Conservation (phyloP, 768 basidiomycete species). For the Agrocybe pediades region DNA sequence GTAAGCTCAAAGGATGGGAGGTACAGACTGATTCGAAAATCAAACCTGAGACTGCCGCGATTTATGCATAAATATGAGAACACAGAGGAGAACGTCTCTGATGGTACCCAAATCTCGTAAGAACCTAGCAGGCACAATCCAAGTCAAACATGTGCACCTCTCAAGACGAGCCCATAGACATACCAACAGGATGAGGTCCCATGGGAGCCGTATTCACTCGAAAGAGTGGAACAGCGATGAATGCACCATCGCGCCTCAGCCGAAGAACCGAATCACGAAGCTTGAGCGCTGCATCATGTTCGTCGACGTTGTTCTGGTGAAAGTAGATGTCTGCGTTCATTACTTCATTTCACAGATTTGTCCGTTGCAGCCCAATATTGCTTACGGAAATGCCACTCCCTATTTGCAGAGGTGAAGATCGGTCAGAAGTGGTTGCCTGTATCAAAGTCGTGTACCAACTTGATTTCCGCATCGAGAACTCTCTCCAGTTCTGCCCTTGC, state of each 20-base stretch:
- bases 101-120: constrained; percentile 81
- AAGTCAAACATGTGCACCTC: neutral
- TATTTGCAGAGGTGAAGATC: constrained; percentile 22
- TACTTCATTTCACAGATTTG: neutral
- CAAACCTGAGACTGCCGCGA: constrained; percentile 67
- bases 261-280: constrained; percentile 73
- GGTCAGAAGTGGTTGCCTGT: neutral
- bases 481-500: constrained; percentile 57
- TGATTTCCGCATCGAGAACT: constrained; percentile 63
- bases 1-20: neutral
- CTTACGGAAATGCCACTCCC: constrained; percentile 84
- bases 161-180: constrained; percentile 21
- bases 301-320: constrained; percentile 61
- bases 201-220: constrained; percentile 69
- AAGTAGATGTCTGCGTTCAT: constrained; percentile 72
- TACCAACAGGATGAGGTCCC: constrained; percentile 78
- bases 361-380: constrained; percentile 5
- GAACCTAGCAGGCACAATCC: constrained; percentile 59
- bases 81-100: constrained; percentile 73
- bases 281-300: constrained; percentile 65
- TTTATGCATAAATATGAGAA: constrained; percentile 76
- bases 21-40: neutral
- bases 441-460: constrained; percentile 36
- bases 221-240: constrained; percentile 76
- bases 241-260: constrained; percentile 73